Evolutionary conservation across 345 rosid species (phyloP).

Genomic region (Citrus sp.): DNA sequence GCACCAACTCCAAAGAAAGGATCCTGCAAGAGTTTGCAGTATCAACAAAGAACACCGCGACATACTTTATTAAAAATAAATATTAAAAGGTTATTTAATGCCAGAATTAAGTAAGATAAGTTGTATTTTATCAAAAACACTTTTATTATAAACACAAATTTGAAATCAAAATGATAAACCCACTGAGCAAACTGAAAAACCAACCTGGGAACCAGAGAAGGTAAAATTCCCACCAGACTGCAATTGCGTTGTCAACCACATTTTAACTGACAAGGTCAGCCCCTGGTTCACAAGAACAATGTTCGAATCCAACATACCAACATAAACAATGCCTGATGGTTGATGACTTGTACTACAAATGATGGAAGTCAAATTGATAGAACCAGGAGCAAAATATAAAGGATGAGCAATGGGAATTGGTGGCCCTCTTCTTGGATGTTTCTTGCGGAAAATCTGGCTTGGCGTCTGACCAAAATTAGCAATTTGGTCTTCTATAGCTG

Average conservation of each 20-base stretch:
- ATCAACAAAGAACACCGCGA: background rate
- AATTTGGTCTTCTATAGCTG: slow-evolving; percentile 96
- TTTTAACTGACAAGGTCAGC: slow-evolving; percentile 79
- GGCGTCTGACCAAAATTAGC: slow-evolving; percentile 99
- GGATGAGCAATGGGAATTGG: slow-evolving; percentile 98
- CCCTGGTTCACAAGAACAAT: slow-evolving; percentile 85
- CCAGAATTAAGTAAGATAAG: background rate
- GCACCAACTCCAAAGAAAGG: slow-evolving; percentile 94
- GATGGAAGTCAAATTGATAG: slow-evolving; percentile 80
- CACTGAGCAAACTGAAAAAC: slow-evolving; percentile 4
- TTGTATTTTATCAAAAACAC: background rate
- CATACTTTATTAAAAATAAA: background rate
- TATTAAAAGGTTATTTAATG: background rate
- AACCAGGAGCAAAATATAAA: slow-evolving; percentile 81
- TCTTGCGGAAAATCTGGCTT: slow-evolving; percentile 87
- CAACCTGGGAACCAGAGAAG: slow-evolving; percentile 87
- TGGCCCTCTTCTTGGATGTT: slow-evolving; percentile 96
- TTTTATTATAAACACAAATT: slow-evolving; percentile 6
- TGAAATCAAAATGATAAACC: slow-evolving; percentile 2
- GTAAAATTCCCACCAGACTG: slow-evolving; percentile 95
- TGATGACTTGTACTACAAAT: slow-evolving; percentile 51
- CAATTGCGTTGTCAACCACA: slow-evolving; percentile 93
- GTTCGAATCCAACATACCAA: slow-evolving; percentile 69
- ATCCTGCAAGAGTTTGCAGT: slow-evolving; percentile 52
- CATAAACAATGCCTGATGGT: slow-evolving; percentile 66